Percentiles rank a stretch among this genome's conserved stretches.
phyloP scores from a whole-genome alignment of 2,329 filamentous ascomycete species.

The Colletotrichum incanum region DNA sequence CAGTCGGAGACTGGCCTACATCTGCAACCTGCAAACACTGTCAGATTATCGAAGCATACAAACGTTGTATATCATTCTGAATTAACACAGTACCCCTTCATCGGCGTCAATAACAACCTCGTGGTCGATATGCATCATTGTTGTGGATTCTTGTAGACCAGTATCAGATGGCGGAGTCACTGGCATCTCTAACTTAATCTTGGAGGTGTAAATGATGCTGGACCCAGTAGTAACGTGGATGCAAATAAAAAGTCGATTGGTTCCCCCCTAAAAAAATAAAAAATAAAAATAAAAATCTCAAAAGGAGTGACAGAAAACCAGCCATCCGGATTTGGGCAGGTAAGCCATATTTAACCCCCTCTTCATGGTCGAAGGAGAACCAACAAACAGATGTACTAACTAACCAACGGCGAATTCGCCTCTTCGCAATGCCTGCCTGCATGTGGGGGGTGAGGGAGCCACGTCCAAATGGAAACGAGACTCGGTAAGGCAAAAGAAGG shows the following conservation, averaged over 20 bases:
- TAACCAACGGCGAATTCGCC: background rate
- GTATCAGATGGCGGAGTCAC: background rate
- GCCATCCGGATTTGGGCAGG: background rate
- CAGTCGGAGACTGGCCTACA: background rate
- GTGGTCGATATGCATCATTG: conserved; percentile 9
- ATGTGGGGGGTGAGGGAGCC: background rate
- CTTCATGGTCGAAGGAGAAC: background rate
- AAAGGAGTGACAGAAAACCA: background rate
- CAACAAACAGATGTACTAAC: too few species aligned
- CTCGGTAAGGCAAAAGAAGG: background rate
- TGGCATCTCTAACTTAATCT: background rate
- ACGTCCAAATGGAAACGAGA: background rate
- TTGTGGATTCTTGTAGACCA: background rate
- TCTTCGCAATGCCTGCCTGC: background rate
- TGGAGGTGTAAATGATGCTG: background rate
- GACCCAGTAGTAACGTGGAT: too few species aligned
- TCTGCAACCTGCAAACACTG: background rate
- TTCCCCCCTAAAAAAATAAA: too few species aligned
- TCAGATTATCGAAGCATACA: background rate
- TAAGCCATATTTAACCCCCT: background rate
- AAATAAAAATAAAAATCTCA: too few species aligned
- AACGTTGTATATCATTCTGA: too few species aligned
- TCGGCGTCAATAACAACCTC: conserved; percentile 15
- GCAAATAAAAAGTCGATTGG: too few species aligned
- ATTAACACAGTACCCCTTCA: background rate